Evolutionary conservation across 1,139 yeast species (phyloP).

Genomic region (Scheffersomyces lignicola): DNA sequence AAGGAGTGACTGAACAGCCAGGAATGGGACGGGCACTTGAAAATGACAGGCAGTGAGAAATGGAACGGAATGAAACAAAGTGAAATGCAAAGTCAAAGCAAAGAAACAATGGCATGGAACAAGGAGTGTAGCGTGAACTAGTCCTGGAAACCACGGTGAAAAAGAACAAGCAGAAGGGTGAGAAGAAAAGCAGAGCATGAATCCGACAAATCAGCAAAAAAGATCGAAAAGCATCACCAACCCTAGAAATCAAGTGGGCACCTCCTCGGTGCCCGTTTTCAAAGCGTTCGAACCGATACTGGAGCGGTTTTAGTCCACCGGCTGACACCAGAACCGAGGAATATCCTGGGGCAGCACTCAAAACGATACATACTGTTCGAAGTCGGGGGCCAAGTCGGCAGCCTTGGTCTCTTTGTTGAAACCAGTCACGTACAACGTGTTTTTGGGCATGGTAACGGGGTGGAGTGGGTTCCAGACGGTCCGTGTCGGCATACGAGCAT

Average conservation of each 20-base stretch:
- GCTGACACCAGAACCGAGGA: too few relatives aligned
- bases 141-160: constrained; percentile 2
- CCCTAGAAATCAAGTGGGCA: constrained; percentile 6
- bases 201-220: constrained; percentile 4
- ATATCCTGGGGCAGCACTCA: too few relatives aligned
- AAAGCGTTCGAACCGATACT: too few relatives aligned
- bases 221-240: constrained; percentile 3
- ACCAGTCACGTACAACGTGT: constrained; percentile 64
- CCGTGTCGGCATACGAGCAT: too few relatives aligned
- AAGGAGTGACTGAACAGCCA: constrained; percentile 9
- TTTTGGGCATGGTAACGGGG: constrained; percentile 49
- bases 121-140: constrained; percentile 1
- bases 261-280: constrained; percentile 2
- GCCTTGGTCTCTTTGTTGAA: constrained; percentile 62
- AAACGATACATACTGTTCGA: constrained; percentile 59
- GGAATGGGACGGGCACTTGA: too few relatives aligned
- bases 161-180: background rate
- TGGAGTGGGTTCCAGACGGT: too few relatives aligned
- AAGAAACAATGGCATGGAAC: constrained; percentile 1
- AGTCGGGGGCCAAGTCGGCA: constrained; percentile 65
- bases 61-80: constrained; percentile 8
- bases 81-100: constrained; percentile 7
- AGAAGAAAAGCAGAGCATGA: background rate
- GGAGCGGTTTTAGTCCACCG: too few relatives aligned
- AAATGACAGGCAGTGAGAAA: too few relatives aligned